Evolutionary conservation across 768 basidiomycete species (phyloP).

Genomic region (Phanerodontia chrysosporium): DNA sequence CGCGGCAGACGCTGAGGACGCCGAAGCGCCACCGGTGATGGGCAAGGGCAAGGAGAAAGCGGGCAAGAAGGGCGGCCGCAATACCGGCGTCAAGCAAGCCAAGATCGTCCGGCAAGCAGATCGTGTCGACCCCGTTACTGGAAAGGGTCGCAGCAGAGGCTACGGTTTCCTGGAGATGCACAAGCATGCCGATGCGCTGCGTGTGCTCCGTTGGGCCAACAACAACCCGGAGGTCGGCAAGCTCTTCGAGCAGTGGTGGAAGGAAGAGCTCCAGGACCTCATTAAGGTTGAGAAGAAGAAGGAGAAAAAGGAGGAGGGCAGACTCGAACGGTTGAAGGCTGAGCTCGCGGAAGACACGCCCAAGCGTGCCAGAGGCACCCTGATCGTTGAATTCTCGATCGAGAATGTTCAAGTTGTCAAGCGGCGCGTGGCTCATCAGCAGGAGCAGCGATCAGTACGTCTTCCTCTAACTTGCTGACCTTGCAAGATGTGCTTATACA

Average conservation of each 20-base stretch:
- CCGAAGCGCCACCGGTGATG: constrained; percentile 20
- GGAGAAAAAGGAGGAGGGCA: constrained; percentile 36
- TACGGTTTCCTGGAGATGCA: constrained; percentile 95
- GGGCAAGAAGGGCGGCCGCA: constrained; percentile 27
- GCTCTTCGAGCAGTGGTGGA: constrained; percentile 82
- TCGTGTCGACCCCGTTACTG: constrained; percentile 83
- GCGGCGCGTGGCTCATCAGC: constrained; percentile 54
- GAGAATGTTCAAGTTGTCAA: constrained; percentile 91
- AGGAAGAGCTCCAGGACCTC: constrained; percentile 64
- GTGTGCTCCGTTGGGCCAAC: constrained; percentile 91
- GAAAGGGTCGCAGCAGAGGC: constrained; percentile 85
- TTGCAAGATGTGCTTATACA: no score
- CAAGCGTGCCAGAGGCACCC: constrained; percentile 41
- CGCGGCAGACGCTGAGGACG: constrained; percentile 21
- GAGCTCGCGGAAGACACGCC: constrained; percentile 45
- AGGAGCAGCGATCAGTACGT: constrained; percentile 31
- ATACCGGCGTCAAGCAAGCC: constrained; percentile 70
- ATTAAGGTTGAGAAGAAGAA: constrained; percentile 48
- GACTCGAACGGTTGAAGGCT: constrained; percentile 56
- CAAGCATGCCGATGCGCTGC: constrained; percentile 83
- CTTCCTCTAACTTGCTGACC: no score
- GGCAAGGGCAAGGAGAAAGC: constrained; percentile 23
- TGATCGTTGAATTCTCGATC: constrained; percentile 95
- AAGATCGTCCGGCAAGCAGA: constrained; percentile 91
- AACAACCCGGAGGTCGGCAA: constrained; percentile 66